Evolutionary conservation across 305 asterid species (phyloP).

Genomic region (Fraxinus sp.): DNA sequence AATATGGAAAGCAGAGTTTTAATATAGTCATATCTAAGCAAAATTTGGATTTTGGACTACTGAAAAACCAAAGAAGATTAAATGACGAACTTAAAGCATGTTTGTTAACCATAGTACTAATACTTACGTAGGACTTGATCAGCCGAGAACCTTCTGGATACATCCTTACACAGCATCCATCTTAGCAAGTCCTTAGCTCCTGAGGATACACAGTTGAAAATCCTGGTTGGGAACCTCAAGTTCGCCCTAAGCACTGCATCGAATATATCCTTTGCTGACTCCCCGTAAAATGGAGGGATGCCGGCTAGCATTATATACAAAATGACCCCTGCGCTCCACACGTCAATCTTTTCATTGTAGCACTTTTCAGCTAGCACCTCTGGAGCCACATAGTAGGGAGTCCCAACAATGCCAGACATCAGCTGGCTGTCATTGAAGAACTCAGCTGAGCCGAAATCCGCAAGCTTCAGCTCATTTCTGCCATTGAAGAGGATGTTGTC

Average conservation of each 20-base stretch:
- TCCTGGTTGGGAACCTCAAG: constrained; percentile 59
- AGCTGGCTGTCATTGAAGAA: constrained; percentile 34
- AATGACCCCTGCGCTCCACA: constrained; percentile 88
- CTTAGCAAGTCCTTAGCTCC: constrained; percentile 78
- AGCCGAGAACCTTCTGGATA: constrained; percentile 61
- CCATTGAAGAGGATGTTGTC: constrained; percentile 67
- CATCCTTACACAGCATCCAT: constrained; percentile 69
- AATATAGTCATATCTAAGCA: neutral
- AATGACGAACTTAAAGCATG: neutral
- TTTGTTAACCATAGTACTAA: neutral
- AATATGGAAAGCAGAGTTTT: neutral
- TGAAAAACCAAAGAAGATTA: neutral
- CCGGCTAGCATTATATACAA: constrained; percentile 79
- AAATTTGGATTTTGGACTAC: neutral
- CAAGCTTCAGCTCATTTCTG: constrained; percentile 55
- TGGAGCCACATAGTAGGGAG: constrained; percentile 86
- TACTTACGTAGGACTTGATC: constrained; percentile 71
- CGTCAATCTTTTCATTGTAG: constrained; percentile 67
- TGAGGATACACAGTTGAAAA: constrained; percentile 49
- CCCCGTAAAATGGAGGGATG: constrained; percentile 79
- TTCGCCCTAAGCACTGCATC: constrained; percentile 68
- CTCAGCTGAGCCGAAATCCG: constrained; percentile 84
- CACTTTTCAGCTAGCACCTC: constrained; percentile 60
- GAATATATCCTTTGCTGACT: constrained; percentile 55
- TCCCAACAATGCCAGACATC: constrained; percentile 77